Base-by-base conservation (phyloP, 1,284 basidiomycete species). In the Gymnopus androsaceus region DNA sequence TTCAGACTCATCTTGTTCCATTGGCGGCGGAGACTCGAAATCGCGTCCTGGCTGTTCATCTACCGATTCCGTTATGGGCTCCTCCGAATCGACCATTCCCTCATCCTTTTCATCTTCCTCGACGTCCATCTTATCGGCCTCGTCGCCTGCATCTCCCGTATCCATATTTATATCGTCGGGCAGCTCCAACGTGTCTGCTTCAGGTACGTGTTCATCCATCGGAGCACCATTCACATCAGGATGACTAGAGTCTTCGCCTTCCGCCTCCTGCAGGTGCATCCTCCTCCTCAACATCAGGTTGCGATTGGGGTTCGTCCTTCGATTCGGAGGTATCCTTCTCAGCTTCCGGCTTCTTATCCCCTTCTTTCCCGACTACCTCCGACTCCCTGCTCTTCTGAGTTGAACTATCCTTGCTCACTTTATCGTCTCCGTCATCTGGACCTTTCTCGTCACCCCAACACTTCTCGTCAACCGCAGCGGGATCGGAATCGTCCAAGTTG, bases 401-500 rank as follows among this genome's bases (percentile, higher is more conserved):
- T 2, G 82, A 78, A 61, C 75, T 77, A 63, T 87, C 80, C 56
- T 85, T 70, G 53, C 81, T 72, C 21, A 78, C 74, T 67, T 82
- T 79, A 53, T 83, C 81, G 33, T 82, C 75, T 30, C 77, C 70
- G 51, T 82, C 74, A 27, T 80, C 75, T 15, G 76, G 72, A 14
- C 84, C 81, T 49, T 79, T 70, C 47, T 95, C 89, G 61, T 95
- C 91, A 33, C 90, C 94, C 96, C 97, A 98, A 63, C 98, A 79
- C 75, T 98, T 98, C 74, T 99, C 96, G 67, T 99, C 96, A 9
- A 98, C 85, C 0, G 89, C 88, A 25, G 85, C 81, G 7, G 93
- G 91, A 71, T 98, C 95, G n/a, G 85, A 77, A 1, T 87, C 84
- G 71, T 97, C 94, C 40, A 98, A 78, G 58, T 95, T 83, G 27